Evolutionary conservation across 129 eudicot species (phyloP), one percentile per base, ranked within the genome.

Genomic region (Mikania micrantha): DNA sequence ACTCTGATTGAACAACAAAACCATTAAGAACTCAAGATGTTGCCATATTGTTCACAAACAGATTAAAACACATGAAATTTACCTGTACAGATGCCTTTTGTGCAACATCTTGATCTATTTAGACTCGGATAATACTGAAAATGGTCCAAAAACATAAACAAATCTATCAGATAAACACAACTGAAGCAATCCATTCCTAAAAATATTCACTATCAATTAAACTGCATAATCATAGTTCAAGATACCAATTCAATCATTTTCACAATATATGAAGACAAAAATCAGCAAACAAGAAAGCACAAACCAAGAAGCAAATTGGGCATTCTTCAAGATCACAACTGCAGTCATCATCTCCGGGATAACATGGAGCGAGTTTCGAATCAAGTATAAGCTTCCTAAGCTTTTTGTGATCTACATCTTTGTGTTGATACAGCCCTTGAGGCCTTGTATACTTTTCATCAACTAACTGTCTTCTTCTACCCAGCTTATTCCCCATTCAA

Each of bases 81-180:
- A 94, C 99, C 97, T 0, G 99, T 94, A 75, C 97, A 94, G 76
- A 94, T 94, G 83, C 99, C 96, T 83, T 94, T 94, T 12, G 75
- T 77, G 83, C 99, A 90, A 81, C 97, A 94, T 81, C 97, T 83
- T 34, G 99, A 94, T 64, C 97, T 86, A 73, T 94, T 94, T 41
- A 94, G 90, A 76, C 97, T 94, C 38, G 99, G 99, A 76, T 94
- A 94, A 70, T 81, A 87, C 99, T 94, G 90, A 50, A 73, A 75
- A 9, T 4, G 0, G 65, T 48, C 16, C 29, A 45, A 22, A 65
- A 64, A 70, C 6, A 21, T 3, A 69, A 72, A 60, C 3, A 22
- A 32, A 31, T 32, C 9, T 15, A 72, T 48, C 58, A 82, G 60
- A 65, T 49, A 24, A 0, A 24, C 45, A 8, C 8, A 72, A 67